Evolutionary conservation across 2,329 filamentous ascomycete species (phyloP).

Genomic region (Xylaria digitata): DNA sequence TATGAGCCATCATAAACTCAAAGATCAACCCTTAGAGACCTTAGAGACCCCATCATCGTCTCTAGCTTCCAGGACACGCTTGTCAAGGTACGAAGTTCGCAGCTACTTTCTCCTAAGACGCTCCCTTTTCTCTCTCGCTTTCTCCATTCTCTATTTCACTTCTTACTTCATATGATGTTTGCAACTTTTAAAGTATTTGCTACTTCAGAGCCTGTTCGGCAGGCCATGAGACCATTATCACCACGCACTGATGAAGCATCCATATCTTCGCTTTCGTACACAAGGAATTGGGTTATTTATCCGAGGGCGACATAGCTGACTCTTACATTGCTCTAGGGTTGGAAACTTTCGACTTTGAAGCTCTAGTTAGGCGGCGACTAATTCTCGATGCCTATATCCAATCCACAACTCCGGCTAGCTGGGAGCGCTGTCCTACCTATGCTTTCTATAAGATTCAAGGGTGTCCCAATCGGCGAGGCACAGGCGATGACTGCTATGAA

Average conservation of each 20-base stretch:
- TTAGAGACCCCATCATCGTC: too few relatives aligned
- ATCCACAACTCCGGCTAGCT: too few relatives aligned
- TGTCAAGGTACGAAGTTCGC: conserved; percentile 85
- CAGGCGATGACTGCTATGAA: too few relatives aligned
- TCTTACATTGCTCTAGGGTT: conserved; percentile 75
- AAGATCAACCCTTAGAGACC: too few relatives aligned
- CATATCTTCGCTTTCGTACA: conserved; percentile 22
- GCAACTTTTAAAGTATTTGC: conserved; percentile 97
- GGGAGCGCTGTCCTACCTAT: too few relatives aligned
- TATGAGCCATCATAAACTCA: background rate
- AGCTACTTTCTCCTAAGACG: conserved; percentile 29
- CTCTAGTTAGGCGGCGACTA: conserved; percentile 69
- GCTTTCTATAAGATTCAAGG: too few relatives aligned
- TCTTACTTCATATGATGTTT: conserved; percentile 83
- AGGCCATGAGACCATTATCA: conserved; percentile 98
- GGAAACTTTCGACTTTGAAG: conserved; percentile 98
- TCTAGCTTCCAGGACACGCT: conserved; percentile 99
- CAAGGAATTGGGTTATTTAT: conserved; percentile 1
- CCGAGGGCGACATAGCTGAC: conserved; percentile 42
- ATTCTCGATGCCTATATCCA: background rate
- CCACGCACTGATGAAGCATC: conserved; percentile 79
- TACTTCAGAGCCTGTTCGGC: conserved; percentile 95
- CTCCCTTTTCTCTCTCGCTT: conserved; percentile 9
- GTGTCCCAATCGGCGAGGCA: too few relatives aligned
- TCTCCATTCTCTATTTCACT: background rate